phyloP scores from a whole-genome alignment of 495 filamentous ascomycete genomes.

The Articulospora tetracladia region DNA sequence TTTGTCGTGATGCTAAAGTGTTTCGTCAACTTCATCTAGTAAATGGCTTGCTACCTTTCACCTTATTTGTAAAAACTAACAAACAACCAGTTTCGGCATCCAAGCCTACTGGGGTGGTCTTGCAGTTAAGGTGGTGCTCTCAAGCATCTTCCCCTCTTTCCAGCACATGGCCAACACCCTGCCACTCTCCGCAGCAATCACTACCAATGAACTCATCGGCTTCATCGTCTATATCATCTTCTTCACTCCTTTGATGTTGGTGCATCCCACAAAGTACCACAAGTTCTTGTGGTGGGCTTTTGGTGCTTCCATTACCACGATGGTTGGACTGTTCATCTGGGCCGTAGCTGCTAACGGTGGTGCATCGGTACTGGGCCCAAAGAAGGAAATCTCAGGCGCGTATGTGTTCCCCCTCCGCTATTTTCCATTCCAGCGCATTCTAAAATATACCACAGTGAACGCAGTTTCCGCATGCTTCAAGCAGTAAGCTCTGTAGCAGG shows the following conservation, averaged over 20 bases:
- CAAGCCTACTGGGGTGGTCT: not conserved
- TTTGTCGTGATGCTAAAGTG: not conserved
- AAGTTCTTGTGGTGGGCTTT: not conserved
- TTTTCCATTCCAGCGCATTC: no score
- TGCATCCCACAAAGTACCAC: not conserved
- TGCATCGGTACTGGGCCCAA: not conserved
- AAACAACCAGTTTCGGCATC: not conserved
- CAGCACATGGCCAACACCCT: not conserved
- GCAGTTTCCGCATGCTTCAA: not conserved
- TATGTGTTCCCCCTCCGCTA: not conserved
- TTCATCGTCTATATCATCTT: not conserved
- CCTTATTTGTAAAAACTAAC: not conserved
- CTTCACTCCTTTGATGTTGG: not conserved
- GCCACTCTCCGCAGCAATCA: not conserved
- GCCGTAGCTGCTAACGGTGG: not conserved
- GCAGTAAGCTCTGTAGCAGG: not conserved
- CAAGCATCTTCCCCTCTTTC: not conserved
- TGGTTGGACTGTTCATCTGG: not conserved
- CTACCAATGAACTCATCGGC: not conserved
- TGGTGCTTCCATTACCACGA: not conserved
- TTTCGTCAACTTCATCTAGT: not conserved
- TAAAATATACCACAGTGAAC: not conserved
- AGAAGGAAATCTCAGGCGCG: not conserved
- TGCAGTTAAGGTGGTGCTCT: not conserved
- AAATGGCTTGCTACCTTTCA: not conserved